Percentiles rank a stretch among this genome's conserved stretches.
phyloP scores from a whole-genome alignment of 805 yeast species.

The Babjeviella inositovora region DNA sequence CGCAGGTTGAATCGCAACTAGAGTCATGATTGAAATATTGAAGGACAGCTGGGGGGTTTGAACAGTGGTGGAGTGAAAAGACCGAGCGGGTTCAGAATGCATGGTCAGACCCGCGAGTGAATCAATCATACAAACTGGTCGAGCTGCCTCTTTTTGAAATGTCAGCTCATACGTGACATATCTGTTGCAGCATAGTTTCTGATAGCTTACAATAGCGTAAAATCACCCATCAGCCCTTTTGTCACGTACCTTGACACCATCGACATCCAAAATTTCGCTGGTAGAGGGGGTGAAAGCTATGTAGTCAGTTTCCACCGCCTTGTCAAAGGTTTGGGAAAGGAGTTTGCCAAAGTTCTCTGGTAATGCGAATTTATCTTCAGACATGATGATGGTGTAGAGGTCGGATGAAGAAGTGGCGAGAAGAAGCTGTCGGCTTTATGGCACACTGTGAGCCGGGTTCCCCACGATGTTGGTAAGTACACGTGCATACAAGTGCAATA shows the following conservation, averaged over 20 bases:
- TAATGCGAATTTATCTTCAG: slow-evolving; percentile 5
- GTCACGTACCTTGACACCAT: slow-evolving; percentile 8
- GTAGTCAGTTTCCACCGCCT: slow-evolving; percentile 27
- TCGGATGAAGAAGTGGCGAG: no score
- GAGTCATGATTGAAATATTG: slow-evolving; percentile 1
- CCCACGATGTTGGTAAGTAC: no score
- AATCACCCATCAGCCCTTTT: slow-evolving; percentile 3
- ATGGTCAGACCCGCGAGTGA: no score
- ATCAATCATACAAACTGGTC: no score
- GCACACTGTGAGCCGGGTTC: no score
- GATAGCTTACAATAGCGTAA: slow-evolving; percentile 3
- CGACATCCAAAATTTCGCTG: slow-evolving; percentile 11
- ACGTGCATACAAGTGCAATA: no score
- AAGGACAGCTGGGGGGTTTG: slow-evolving; percentile 3
- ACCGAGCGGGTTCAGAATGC: no score
- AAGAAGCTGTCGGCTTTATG: no score
- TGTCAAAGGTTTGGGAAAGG: slow-evolving; percentile 21
- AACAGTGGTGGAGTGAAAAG: no score
- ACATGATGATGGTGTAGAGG: no score
- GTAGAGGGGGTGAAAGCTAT: slow-evolving; percentile 36
- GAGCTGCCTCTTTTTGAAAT: slow-evolving; percentile 8
- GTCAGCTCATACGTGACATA: slow-evolving; percentile 5
- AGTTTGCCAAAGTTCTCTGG: slow-evolving; percentile 19
- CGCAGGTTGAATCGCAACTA: slow-evolving; percentile 7
- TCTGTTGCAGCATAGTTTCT: slow-evolving; percentile 4